phyloP scores from a whole-genome alignment of 1,284 basidiomycete species.

The Rhodotorula sp. region DNA sequence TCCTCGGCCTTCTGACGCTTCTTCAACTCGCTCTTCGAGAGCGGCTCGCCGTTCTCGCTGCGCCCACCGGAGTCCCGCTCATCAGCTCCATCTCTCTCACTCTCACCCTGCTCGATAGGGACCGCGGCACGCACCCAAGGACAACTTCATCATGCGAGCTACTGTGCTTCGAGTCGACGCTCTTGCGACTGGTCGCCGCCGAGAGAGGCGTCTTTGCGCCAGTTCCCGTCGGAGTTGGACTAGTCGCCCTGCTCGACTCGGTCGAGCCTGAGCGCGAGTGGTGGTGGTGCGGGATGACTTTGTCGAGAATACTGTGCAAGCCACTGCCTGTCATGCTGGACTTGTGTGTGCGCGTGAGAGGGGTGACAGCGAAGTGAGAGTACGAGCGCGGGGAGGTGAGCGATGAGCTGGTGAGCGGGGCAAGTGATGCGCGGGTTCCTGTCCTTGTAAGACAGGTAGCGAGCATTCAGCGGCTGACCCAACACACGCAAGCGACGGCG shows the following conservation, averaged over 20 bases:
- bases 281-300: constrained; percentile 10
- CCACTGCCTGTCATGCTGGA: constrained; percentile 12
- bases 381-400: neutral
- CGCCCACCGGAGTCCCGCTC: too few species aligned
- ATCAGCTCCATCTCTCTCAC: neutral
- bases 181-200: constrained; percentile 3
- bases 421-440: neutral
- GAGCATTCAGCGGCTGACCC: too few species aligned
- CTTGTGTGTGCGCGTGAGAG: neutral
- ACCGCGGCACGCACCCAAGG: neutral
- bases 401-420: neutral
- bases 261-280: constrained; percentile 13
- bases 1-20: constrained; percentile 89
- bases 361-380: neutral
- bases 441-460: too few species aligned
- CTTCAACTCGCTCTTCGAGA: constrained; percentile 75
- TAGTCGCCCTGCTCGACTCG: too few species aligned
- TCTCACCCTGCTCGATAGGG: neutral
- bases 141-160: constrained; percentile 2
- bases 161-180: constrained; percentile 14
- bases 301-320: constrained; percentile 23
- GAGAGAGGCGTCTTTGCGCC: neutral
- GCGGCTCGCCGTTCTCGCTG: constrained; percentile 55
- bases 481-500: too few species aligned
- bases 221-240: constrained; percentile 4